Conservation (phyloP, 306 rosid species). For the Castanea crenata region DNA sequence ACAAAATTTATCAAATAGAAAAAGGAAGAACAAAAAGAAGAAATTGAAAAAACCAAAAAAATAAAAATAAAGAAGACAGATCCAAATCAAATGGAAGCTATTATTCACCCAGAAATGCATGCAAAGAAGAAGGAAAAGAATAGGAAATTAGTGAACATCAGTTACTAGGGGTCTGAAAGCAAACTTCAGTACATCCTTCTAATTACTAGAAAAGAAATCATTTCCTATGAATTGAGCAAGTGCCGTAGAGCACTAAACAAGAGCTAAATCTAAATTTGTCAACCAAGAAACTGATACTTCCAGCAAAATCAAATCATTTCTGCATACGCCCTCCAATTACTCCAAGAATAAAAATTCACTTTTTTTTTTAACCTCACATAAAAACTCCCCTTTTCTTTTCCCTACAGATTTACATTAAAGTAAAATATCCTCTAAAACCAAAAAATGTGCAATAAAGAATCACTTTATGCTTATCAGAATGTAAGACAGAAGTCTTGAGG, state of each 20-base stretch:
- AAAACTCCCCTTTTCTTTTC: neutral
- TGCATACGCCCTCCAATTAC: neutral
- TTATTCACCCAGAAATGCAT: neutral
- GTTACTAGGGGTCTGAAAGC: neutral
- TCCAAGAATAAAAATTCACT: neutral
- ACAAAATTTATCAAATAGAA: neutral
- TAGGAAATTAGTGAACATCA: neutral
- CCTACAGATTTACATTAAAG: neutral
- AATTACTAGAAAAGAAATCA: neutral
- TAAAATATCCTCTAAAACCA: neutral
- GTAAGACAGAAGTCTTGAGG: neutral
- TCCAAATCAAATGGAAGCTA: neutral
- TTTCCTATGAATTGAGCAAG: neutral
- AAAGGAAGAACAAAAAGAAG: neutral
- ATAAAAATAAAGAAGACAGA: neutral
- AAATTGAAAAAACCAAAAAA: neutral
- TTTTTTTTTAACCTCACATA: neutral
- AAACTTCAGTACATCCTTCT: neutral
- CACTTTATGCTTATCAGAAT: neutral
- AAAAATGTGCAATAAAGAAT: neutral
- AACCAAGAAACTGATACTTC: neutral
- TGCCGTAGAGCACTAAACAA: neutral
- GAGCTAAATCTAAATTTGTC: neutral
- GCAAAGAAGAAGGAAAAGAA: neutral
- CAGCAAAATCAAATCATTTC: neutral